These are phyloP conservation scores for Eragrostis nindensis DNA, from an alignment of 176 grass and related monocot species.

Conservation along the genomic window DNA sequence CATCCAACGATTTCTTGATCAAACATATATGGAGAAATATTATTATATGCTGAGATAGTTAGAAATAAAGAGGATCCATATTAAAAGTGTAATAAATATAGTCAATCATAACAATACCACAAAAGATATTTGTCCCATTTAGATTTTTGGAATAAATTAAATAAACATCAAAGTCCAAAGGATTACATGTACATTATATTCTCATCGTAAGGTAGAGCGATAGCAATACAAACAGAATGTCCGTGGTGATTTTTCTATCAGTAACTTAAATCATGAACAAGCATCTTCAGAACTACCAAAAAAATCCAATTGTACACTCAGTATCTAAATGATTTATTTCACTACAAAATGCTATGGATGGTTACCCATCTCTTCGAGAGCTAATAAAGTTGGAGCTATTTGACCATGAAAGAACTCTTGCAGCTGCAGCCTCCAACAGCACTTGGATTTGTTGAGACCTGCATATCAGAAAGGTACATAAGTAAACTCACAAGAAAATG, in stretches of 20 bases:
- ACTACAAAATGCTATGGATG: slow-evolving; percentile 15
- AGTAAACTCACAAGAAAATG: neutral
- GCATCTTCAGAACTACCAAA: slow-evolving; percentile 26
- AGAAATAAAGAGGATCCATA: neutral
- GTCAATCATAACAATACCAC: neutral
- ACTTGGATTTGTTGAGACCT: slow-evolving; percentile 62
- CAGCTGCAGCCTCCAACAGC: slow-evolving; percentile 64
- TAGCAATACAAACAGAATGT: slow-evolving; percentile 16
- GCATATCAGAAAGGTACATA: slow-evolving; percentile 10
- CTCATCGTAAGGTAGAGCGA: neutral
- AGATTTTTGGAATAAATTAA: neutral
- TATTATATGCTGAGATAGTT: neutral
- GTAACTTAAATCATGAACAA: slow-evolving; percentile 9
- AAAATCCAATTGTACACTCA: slow-evolving; percentile 6
- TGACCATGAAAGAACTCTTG: slow-evolving; percentile 67
- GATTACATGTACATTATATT: slow-evolving; percentile 28
- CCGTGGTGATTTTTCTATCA: slow-evolving; percentile 11
- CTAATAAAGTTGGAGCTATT: slow-evolving; percentile 30
- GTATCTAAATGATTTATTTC: slow-evolving; percentile 28
- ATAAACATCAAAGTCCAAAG: neutral
- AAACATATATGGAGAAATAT: neutral
- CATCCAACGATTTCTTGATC: neutral
- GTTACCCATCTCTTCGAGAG: slow-evolving; percentile 31
- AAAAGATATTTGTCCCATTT: neutral
- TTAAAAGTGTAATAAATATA: neutral